Evolutionary conservation across 2,329 filamentous ascomycete species (phyloP), one percentile per base, ranked within the genome.

Genomic region (Tympanopsis confertula): DNA sequence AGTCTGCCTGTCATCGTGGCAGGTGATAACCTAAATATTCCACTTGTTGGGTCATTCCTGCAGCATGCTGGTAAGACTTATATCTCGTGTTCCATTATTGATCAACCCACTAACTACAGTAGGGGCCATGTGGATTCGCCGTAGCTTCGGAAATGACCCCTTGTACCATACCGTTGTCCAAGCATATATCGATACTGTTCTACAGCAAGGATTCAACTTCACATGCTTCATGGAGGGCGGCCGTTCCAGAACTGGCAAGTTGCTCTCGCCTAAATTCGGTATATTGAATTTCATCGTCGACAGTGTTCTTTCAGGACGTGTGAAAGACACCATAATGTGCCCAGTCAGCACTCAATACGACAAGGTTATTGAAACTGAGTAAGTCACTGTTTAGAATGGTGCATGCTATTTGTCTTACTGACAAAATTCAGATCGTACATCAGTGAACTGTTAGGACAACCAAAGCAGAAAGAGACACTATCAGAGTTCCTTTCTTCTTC

Each of bases 151-250:
- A 30, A 85, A 94, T 43, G 91, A 98, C 54, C 75, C 83, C 24
- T 63, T 98, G 1, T 98, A 98, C 55, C 77, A 78, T 4, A 89
- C 88, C 0, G 68, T 96, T n/a, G 89, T 98, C 5, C 91, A 98
- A 57, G 76, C 87, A 5, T 98, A 98, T 52, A 87, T 98, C 48
- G 91, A 98, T 55, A 93, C 86, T 0, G 57, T 98, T 32, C 66
- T 98, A 3, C 85, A 91, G 51, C 80, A 86, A 45, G 91, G 91
- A 1, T 94, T 82, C 59, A 96, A 98, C 54, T 76, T 98, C 36
- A 89, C 95, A 57, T 98, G 91, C 57, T 98, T 98, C 50, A 93
- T 98, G 41, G 91, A 98, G 62, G 91, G 91, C 13, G 88, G 89
- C 1, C 74, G 91, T 14, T 95, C 88, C 20, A 71, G 91, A 37